These are phyloP conservation scores for Lipomyces spencermartinsiae DNA, from an alignment of 805 yeast species.

Conservation along the genomic window DNA sequence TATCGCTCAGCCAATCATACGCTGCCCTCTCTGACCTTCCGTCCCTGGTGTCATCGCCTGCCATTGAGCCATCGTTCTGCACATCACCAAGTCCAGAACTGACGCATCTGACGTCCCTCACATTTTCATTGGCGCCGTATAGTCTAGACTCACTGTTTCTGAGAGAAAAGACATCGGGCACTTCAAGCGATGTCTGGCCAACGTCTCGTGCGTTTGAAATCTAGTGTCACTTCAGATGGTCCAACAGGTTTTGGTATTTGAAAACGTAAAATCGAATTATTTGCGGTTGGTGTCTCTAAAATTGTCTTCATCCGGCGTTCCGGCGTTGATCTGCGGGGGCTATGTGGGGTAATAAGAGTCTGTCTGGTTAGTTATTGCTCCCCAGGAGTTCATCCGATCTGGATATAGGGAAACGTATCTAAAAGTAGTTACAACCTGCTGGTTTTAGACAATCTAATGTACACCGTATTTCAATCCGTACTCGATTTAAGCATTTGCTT, in stretches of 20 bases:
- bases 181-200: background rate
- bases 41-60: background rate
- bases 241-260: background rate
- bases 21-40: background rate
- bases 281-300: no score
- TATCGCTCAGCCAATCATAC: background rate
- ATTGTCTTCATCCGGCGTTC: background rate
- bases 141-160: background rate
- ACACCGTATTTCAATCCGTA: no score
- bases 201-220: background rate
- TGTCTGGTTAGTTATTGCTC: no score
- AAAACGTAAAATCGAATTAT: background rate
- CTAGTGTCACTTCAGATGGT: background rate
- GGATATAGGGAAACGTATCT: no score
- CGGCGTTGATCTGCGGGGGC: background rate
- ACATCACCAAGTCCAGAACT: background rate
- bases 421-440: no score
- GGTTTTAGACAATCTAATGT: no score
- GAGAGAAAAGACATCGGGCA: background rate
- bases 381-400: background rate
- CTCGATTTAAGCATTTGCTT: no score
- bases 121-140: background rate
- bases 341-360: background rate
- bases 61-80: background rate
- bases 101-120: background rate